phyloP scores from a whole-genome alignment of 2,329 filamentous ascomycete genomes.

The Elsinoe arachidis region DNA sequence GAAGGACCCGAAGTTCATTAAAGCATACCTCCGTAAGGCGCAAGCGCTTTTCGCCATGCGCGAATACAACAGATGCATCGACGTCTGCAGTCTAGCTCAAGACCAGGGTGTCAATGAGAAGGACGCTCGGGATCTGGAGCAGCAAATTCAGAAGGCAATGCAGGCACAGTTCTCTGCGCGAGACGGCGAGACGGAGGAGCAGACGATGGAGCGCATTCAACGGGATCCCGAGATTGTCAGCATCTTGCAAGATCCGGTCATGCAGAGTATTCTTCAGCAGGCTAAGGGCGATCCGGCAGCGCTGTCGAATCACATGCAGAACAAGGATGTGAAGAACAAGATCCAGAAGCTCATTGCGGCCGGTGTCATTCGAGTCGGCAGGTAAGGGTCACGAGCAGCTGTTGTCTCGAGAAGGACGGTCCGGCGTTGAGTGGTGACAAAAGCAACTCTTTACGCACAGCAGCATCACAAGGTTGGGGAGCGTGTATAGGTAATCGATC shows the following conservation, averaged over 20 bases:
- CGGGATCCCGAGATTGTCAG: slow-evolving; percentile 62
- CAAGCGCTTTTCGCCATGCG: slow-evolving; percentile 96
- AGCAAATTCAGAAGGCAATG: slow-evolving; percentile 88
- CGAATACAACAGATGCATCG: slow-evolving; percentile 91
- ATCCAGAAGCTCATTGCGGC: slow-evolving; percentile 92
- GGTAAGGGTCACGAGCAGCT: slow-evolving; percentile 14
- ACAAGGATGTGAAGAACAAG: slow-evolving; percentile 73
- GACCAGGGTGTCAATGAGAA: slow-evolving; percentile 70
- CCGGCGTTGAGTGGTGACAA: neutral
- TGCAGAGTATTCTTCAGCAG: slow-evolving; percentile 96
- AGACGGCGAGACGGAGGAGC: slow-evolving; percentile 83
- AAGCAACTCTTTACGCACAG: neutral
- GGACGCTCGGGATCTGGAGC: slow-evolving; percentile 84
- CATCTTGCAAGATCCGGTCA: slow-evolving; percentile 64
- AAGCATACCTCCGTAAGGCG: slow-evolving; percentile 92
- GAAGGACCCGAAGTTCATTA: slow-evolving; percentile 84
- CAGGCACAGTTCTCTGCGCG: slow-evolving; percentile 81
- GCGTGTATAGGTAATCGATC: neutral
- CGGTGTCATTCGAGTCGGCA: slow-evolving; percentile 59
- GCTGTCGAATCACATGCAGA: slow-evolving; percentile 95
- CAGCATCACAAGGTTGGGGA: neutral
- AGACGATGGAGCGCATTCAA: slow-evolving; percentile 85
- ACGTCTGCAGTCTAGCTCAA: slow-evolving; percentile 74
- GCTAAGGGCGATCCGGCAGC: slow-evolving; percentile 88
- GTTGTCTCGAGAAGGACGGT: neutral